Conservation (phyloP, 2,329 filamentous ascomycete genomes). For the Tolypocladium pustulatum region DNA sequence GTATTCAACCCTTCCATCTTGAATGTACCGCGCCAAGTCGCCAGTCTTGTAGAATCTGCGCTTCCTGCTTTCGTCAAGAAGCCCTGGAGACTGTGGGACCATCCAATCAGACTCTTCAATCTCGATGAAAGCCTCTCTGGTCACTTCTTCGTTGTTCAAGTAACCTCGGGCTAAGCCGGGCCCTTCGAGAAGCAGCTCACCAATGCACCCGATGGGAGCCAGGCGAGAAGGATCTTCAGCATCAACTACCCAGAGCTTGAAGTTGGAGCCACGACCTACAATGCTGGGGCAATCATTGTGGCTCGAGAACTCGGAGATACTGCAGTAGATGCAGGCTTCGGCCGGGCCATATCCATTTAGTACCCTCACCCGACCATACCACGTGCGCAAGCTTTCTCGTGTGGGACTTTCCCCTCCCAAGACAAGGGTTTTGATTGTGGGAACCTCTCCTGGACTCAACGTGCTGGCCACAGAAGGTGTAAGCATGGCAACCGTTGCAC, state of each 20-base stretch:
- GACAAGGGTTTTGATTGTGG: slow-evolving; percentile 3
- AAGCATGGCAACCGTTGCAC: slow-evolving; percentile 6
- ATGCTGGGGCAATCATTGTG: neutral
- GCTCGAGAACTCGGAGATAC: neutral
- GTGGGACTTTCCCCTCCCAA: slow-evolving; percentile 7
- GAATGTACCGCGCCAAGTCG: slow-evolving; percentile 2
- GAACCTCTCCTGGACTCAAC: slow-evolving; percentile 6
- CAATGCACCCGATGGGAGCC: slow-evolving; percentile 8
- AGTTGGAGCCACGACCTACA: slow-evolving; percentile 6
- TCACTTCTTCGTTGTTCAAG: slow-evolving; percentile 22
- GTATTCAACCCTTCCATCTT: neutral
- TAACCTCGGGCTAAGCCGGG: slow-evolving; percentile 37
- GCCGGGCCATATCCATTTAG: slow-evolving; percentile 10
- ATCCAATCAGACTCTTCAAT: slow-evolving; percentile 14
- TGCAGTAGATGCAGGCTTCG: slow-evolving; percentile 7
- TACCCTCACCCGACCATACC: slow-evolving; percentile 8
- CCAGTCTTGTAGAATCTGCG: slow-evolving; percentile 14
- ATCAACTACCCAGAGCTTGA: slow-evolving; percentile 11
- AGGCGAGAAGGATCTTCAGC: slow-evolving; percentile 7
- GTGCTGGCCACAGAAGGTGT: slow-evolving; percentile 9
- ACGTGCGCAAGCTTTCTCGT: slow-evolving; percentile 2
- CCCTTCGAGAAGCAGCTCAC: slow-evolving; percentile 12
- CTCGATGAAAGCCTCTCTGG: slow-evolving; percentile 16
- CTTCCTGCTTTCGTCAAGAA: neutral
- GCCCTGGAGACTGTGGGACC: neutral